Evolutionary conservation across 192 early-diverging fungal genomes (phyloP).

Genomic region (Podila clonocystis): DNA sequence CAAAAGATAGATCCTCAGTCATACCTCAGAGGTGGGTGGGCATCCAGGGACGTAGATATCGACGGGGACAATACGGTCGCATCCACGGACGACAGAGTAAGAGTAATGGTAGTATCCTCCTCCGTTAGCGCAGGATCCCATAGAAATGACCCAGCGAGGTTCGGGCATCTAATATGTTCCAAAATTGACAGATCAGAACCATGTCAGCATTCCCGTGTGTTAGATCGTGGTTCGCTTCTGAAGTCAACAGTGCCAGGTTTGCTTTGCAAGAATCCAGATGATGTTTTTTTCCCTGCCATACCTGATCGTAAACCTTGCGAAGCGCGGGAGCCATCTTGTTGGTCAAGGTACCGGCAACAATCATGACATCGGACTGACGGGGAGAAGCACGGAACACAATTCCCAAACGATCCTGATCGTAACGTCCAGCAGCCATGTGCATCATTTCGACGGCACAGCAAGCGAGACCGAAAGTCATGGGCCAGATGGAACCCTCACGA

Average conservation of each 20-base stretch:
- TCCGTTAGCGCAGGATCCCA: constrained; percentile 97
- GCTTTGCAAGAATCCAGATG: too few relatives aligned
- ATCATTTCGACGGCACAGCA: constrained; percentile 99
- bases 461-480: constrained; percentile 78
- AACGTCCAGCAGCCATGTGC: constrained; percentile 96
- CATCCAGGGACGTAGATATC: constrained; percentile 98
- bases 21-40: constrained; percentile 91
- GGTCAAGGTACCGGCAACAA: constrained; percentile 97
- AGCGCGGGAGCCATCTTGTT: constrained; percentile 98
- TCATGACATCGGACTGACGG: constrained; percentile 99
- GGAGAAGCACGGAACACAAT: constrained; percentile 98
- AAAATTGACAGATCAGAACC: background rate
- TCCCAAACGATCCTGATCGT: constrained; percentile 98
- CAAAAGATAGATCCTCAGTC: background rate
- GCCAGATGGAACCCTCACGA: constrained; percentile 92
- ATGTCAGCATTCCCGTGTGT: background rate
- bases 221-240: background rate
- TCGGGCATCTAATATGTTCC: constrained; percentile 82
- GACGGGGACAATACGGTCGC: constrained; percentile 95
- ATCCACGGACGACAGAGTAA: constrained; percentile 93
- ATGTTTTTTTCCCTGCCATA: constrained; percentile 13
- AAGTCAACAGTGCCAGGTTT: background rate
- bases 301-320: constrained; percentile 72
- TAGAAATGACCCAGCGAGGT: constrained; percentile 99
- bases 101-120: constrained; percentile 99